phyloP scores from a whole-genome alignment of 1,284 basidiomycete species.

The Farysia itapuensis region DNA sequence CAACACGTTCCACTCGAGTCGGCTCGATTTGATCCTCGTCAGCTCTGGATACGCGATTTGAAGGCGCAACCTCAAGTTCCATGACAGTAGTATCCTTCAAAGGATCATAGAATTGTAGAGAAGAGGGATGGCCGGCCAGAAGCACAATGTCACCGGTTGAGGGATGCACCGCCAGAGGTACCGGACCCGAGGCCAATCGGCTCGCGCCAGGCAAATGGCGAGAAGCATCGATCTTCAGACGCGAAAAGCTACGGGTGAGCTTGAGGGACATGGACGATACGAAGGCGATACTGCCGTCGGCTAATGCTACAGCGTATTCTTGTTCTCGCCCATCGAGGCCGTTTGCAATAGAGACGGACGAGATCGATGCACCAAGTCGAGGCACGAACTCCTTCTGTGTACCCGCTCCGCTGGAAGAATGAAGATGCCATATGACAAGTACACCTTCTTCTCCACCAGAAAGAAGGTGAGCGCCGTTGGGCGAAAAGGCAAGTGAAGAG shows the following conservation, averaged over 20 bases:
- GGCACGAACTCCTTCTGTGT: constrained; percentile 71
- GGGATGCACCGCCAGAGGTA: constrained; percentile 52
- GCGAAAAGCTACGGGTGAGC: constrained; percentile 73
- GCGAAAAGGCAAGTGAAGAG: constrained; percentile 81
- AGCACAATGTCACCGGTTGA: constrained; percentile 65
- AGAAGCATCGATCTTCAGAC: constrained; percentile 68
- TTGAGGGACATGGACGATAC: constrained; percentile 74
- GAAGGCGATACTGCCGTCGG: constrained; percentile 80
- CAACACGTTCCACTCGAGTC: constrained; percentile 73
- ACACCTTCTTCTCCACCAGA: constrained; percentile 96
- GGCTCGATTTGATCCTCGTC: constrained; percentile 79
- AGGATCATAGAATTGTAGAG: constrained; percentile 85
- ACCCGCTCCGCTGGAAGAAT: constrained; percentile 62
- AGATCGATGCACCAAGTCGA: constrained; percentile 80
- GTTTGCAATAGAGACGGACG: constrained; percentile 68
- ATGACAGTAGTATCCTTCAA: constrained; percentile 72
- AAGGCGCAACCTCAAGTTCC: constrained; percentile 90
- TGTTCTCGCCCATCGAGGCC: constrained; percentile 66
- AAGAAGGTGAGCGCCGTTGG: constrained; percentile 87
- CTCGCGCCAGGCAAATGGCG: constrained; percentile 25
- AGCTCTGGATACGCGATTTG: constrained; percentile 82
- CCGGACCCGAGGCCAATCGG: constrained; percentile 6
- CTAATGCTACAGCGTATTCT: constrained; percentile 80
- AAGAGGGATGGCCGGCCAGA: constrained; percentile 90
- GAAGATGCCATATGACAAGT: constrained; percentile 78